Evolutionary conservation across 2,329 filamentous ascomycete species (phyloP).

Genomic region (Alternaria hordeiaustralica): DNA sequence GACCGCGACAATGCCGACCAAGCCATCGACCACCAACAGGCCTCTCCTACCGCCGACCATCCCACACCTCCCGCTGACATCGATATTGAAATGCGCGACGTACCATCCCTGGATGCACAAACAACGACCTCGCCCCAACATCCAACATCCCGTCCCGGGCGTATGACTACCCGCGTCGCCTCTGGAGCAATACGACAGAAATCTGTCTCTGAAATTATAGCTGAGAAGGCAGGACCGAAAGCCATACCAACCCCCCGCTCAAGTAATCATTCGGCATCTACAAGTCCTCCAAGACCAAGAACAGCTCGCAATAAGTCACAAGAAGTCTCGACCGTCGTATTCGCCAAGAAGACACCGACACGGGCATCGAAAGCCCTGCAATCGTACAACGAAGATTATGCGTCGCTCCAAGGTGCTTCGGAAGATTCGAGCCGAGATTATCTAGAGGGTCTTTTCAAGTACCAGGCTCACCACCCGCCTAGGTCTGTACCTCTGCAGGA

Average conservation of each 20-base stretch:
- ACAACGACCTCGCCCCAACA: slow-evolving; percentile 30
- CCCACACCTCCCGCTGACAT: slow-evolving; percentile 46
- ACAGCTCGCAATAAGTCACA: slow-evolving; percentile 55
- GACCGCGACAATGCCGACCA: slow-evolving; percentile 32
- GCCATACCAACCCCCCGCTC: slow-evolving; percentile 50
- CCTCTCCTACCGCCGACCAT: slow-evolving; percentile 30
- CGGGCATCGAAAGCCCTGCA: slow-evolving; percentile 40
- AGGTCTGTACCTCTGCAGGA: slow-evolving; percentile 66
- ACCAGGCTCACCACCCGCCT: slow-evolving; percentile 63
- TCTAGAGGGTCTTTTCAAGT: slow-evolving; percentile 66
- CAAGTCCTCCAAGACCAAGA: slow-evolving; percentile 33
- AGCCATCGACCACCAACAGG: slow-evolving; percentile 10
- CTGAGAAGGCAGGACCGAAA: slow-evolving; percentile 60
- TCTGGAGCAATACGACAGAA: slow-evolving; percentile 75
- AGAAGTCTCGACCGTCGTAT: slow-evolving; percentile 77
- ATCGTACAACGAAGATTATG: slow-evolving; percentile 48
- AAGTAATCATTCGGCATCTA: slow-evolving; percentile 34
- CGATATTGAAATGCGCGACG: slow-evolving; percentile 45
- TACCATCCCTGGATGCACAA: slow-evolving; percentile 16
- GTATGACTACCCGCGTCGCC: slow-evolving; percentile 72
- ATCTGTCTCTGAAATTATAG: slow-evolving; percentile 75
- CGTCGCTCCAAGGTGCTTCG: slow-evolving; percentile 54
- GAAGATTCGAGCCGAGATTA: slow-evolving; percentile 63
- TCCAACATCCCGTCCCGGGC: slow-evolving; percentile 47
- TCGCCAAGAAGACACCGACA: slow-evolving; percentile 66